Conservation (phyloP, 1,139 yeast genomes). For the Yamadazyma triangularis region DNA sequence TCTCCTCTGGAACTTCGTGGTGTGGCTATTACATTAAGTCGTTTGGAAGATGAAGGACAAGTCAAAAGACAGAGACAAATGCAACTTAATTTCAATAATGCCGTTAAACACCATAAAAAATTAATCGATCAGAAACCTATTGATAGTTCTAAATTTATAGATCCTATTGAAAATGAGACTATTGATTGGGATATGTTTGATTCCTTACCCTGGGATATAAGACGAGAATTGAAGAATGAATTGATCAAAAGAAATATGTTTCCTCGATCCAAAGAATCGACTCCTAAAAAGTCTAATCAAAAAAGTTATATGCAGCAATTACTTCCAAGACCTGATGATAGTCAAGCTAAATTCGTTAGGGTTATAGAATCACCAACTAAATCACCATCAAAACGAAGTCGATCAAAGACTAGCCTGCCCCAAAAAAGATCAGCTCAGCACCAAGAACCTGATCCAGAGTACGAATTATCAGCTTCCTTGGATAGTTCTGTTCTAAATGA, state of each 20-base stretch:
- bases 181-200: slow-evolving; percentile 55
- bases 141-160: slow-evolving; percentile 10
- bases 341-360: slow-evolving; percentile 27
- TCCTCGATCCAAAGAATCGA: slow-evolving; percentile 9
- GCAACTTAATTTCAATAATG: slow-evolving; percentile 31
- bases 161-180: slow-evolving; percentile 8
- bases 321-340: slow-evolving; percentile 24
- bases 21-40: slow-evolving; percentile 62
- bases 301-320: slow-evolving; percentile 39
- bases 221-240: slow-evolving; percentile 45
- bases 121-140: neutral
- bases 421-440: slow-evolving; percentile 8
- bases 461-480: slow-evolving; percentile 17
- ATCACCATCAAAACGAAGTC: slow-evolving; percentile 12
- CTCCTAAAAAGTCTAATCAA: slow-evolving; percentile 13
- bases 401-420: slow-evolving; percentile 11
- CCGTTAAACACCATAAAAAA: slow-evolving; percentile 1
- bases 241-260: slow-evolving; percentile 30
- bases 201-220: slow-evolving; percentile 50
- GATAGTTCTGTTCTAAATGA: slow-evolving; percentile 43
- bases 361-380: slow-evolving; percentile 30
- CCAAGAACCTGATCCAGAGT: slow-evolving; percentile 1
- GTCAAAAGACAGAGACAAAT: slow-evolving; percentile 32
- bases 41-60: slow-evolving; percentile 40
- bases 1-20: slow-evolving; percentile 76